Percentiles rank a stretch among this genome's conserved stretches.
Evolutionary conservation across 495 filamentous ascomycete genomes (phyloP).

Genomic region (Staphylotrichum tortipilum): DNA sequence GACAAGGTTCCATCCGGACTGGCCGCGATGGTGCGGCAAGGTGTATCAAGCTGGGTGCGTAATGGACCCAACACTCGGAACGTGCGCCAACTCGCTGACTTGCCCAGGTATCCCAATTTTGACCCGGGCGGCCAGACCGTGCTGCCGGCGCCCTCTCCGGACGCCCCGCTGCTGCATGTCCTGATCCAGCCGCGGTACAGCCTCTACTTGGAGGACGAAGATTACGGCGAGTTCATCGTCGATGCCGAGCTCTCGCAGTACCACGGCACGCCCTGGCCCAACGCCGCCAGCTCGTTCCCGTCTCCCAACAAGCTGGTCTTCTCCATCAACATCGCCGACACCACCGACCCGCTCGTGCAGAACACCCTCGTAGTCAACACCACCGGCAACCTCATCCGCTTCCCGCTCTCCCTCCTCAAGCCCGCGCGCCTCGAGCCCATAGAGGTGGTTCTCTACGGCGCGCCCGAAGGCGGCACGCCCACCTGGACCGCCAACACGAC

Average conservation of each 20-base stretch:
- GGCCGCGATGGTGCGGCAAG: conserved; percentile 52
- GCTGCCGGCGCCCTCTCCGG: conserved; percentile 32
- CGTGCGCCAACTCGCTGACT: neutral
- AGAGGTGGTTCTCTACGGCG: conserved; percentile 30
- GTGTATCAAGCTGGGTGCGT: conserved; percentile 44
- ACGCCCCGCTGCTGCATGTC: conserved; percentile 45
- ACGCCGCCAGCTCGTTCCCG: conserved; percentile 20
- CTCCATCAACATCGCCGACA: conserved; percentile 25
- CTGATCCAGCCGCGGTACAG: conserved; percentile 51
- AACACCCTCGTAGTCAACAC: conserved; percentile 37
- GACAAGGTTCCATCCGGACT: conserved; percentile 36
- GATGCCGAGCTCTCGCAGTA: conserved; percentile 48
- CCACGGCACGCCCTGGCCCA: conserved; percentile 36
- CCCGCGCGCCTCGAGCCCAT: conserved; percentile 44
- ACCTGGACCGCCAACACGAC: conserved; percentile 35
- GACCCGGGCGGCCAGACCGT: conserved; percentile 53
- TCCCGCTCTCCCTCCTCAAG: conserved; percentile 37
- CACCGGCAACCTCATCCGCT: conserved; percentile 37
- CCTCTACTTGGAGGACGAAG: conserved; percentile 51
- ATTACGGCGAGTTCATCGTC: conserved; percentile 48
- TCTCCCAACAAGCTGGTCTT: conserved; percentile 27
- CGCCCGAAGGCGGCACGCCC: conserved; percentile 26
- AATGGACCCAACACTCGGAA: neutral
- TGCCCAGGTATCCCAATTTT: conserved; percentile 42
- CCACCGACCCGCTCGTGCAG: conserved; percentile 28